Conservation (phyloP, 768 basidiomycete species). For the Tulasnella sp. region DNA sequence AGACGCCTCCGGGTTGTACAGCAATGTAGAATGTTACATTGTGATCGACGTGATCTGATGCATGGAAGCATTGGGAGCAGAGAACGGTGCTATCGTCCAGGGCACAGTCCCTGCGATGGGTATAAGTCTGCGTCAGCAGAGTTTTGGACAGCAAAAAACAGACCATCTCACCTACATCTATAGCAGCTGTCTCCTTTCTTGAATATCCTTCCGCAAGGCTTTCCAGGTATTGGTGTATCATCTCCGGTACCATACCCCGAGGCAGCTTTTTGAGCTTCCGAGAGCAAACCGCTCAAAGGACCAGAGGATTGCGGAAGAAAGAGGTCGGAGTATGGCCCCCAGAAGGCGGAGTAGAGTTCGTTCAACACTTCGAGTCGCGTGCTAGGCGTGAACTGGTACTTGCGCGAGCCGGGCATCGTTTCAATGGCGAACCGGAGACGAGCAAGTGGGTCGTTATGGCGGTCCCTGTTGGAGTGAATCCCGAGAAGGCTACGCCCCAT, state of each 20-base stretch:
- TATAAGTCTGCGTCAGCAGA: not conserved
- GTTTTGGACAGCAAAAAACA: not conserved
- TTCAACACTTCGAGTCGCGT: conserved; percentile 70
- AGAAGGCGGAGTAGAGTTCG: conserved; percentile 77
- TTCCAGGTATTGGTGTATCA: conserved; percentile 51
- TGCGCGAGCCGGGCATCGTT: conserved; percentile 73
- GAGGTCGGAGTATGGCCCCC: conserved; percentile 67
- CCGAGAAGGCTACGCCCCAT: conserved; percentile 23
- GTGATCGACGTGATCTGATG: conserved; percentile 80
- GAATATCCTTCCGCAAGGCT: conserved; percentile 80
- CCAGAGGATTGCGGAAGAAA: conserved; percentile 64
- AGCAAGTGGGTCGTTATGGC: conserved; percentile 58
- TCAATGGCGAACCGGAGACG: conserved; percentile 73
- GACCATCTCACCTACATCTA: conserved; percentile 67
- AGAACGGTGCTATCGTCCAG: conserved; percentile 86
- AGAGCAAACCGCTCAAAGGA: conserved; percentile 53
- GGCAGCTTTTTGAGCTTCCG: conserved; percentile 54
- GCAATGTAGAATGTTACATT: conserved; percentile 92
- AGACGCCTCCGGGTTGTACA: conserved; percentile 87
- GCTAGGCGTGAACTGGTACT: conserved; percentile 43
- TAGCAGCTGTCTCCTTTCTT: conserved; percentile 90
- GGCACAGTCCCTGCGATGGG: conserved; percentile 70
- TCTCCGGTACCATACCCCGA: conserved; percentile 51
- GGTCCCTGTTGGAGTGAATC: conserved; percentile 39
- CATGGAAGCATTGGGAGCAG: conserved; percentile 84